Base-by-base conservation (phyloP, 2,329 filamentous ascomycete species). In the Juglanconis oblonga region DNA sequence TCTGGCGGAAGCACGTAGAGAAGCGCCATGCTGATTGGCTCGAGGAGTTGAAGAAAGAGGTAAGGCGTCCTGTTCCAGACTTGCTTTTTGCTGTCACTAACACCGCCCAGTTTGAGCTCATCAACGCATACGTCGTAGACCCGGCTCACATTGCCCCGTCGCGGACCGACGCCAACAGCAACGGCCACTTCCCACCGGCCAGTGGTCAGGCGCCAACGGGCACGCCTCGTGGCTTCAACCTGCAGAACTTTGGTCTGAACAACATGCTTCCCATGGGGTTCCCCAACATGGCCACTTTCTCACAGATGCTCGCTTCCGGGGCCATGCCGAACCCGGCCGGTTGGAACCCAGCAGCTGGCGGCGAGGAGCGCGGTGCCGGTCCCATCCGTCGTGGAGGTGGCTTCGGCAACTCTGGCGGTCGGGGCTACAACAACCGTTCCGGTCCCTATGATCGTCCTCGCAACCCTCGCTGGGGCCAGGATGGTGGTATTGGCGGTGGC, bases 1-100 rank as follows among this genome's bases (percentile, higher is more conserved):
- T 99, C 73, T 99, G 96, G 94, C 88, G 87, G 70, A 99, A 99
- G 80, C 95, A 99, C 69, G 88, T 98, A 14, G 94, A 98, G 76
- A 99, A 99, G 78, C 87, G 96, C 60, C 95, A 99, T 73, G 73
- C 84, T 0, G 94, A 98, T 57, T 99, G 93, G 90, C 83, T 90
- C 49, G 88, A 93, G 38, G 84, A 79, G 56, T 78, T 97, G 65
- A 89, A 88, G 72, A 87, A 89, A 71, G 94, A 97, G 78, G 93
- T 96, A 81, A 80, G 87, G 14, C 14, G 9, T 48, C 45, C 5
- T 31, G 5, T 7, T 24, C 36, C 11, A 29, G 10, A 17, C 14
- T n/a, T 44, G 14, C 24, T 50, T 42, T 47, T n/a, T 36, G 31
- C 32, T 50, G 38, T n/a, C 36, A 50, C 55, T 63, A 38, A 61